phyloP scores from a whole-genome alignment of 2,329 filamentous ascomycete genomes.

The Paraconiothyrium sp. region DNA sequence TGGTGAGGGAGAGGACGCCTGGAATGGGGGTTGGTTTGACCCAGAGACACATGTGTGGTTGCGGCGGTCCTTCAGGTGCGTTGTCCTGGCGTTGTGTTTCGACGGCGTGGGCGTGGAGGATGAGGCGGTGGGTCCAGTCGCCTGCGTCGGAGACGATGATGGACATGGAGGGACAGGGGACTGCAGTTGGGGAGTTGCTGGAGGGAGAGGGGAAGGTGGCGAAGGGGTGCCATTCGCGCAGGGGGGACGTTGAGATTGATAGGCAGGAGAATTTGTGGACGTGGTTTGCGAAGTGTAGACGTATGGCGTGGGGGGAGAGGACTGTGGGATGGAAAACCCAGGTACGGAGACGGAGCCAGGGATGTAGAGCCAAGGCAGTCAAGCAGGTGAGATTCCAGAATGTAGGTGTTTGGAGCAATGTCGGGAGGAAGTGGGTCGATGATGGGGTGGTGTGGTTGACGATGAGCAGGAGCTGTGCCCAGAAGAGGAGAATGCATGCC shows the following conservation, averaged over 20 bases:
- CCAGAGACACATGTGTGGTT: constrained; percentile 31
- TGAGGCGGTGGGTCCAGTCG: constrained; percentile 42
- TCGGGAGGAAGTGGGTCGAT: neutral
- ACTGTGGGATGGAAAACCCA: constrained; percentile 71
- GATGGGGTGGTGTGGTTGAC: constrained; percentile 10
- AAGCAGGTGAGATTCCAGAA: constrained; percentile 75
- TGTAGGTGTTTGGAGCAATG: constrained; percentile 28
- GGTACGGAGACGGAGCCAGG: constrained; percentile 77
- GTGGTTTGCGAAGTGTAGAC: constrained; percentile 62
- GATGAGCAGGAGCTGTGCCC: constrained; percentile 34
- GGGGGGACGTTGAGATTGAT: constrained; percentile 38
- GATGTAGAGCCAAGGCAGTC: constrained; percentile 72
- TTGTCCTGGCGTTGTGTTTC: neutral
- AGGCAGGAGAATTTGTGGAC: constrained; percentile 46
- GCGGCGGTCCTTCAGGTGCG: neutral
- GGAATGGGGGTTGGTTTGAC: constrained; percentile 40
- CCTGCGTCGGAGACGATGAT: constrained; percentile 48
- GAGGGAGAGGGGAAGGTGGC: constrained; percentile 43
- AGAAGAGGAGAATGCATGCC: constrained; percentile 41
- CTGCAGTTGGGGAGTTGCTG: neutral
- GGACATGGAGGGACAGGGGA: constrained; percentile 18
- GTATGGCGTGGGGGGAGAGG: constrained; percentile 76
- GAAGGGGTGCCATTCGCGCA: constrained; percentile 50
- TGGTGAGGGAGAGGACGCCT: constrained; percentile 44
- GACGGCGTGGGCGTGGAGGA: constrained; percentile 18